Evolutionary conservation across 108 stramenopile genomes (phyloP), one percentile per base, ranked within the genome.

Genomic region (Aureococcus anophagefferens): DNA sequence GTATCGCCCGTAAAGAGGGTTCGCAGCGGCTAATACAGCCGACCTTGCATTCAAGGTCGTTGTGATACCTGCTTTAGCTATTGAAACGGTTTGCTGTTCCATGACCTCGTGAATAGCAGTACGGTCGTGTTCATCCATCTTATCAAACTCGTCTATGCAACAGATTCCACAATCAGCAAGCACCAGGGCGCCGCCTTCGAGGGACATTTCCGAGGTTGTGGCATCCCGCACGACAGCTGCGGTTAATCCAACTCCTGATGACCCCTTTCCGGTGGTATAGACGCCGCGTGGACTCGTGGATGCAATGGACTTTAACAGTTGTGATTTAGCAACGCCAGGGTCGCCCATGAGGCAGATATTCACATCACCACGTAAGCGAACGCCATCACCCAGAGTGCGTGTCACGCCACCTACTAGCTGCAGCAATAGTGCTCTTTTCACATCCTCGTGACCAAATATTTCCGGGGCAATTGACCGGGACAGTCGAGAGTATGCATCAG

Each of bases 101-200:
- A 99, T 98, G 31, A 98, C 98, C 86, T 99, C 98, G 81, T 99
- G 98, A 67, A 99, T 99, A n/a, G 96, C 96, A 16, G 98, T 96
- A 36, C 98, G 87, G 69, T 98, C 94, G 11, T 78, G 63, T 76
- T 98, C 95, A 73, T 96, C 95, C 95, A 96, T 97, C 82, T 95
- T 95, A 80, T 96, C 95, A 68, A 97, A 97, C 88, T 97, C 96
- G 76, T 97, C 96, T 79, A 98, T 98, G 67, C 92, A 91, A 85
- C 95, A 96, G 73, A 97, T 91, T 28, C 96, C 98, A 66, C 88
- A 88, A 84, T 99, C 99, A 14, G 99, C 99, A 68, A 99, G 78
- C 11, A 99, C 99, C 65, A 99, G 73, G 0, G 99, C 99, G 64
- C 99, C 99, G 28, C 97, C 99, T 72, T 99, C 99, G 75, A 99